Base-by-base conservation (phyloP, 1,139 yeast genomes). In the Saccharomyces hybrid region DNA sequence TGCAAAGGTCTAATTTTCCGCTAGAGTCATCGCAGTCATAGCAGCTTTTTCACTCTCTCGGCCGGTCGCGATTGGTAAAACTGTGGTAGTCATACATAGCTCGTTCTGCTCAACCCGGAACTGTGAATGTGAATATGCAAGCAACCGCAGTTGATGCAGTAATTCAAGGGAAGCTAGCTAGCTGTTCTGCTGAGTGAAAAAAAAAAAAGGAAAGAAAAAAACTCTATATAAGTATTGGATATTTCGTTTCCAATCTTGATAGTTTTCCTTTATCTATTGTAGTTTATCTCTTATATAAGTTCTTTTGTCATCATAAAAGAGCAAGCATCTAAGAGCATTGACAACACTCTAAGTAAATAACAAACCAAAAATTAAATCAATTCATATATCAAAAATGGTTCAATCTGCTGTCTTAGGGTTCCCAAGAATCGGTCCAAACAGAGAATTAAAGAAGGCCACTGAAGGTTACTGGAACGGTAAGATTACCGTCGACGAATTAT, bases 391-490 rank as follows among this genome's bases (percentile, higher is more conserved):
- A 53, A 76, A 53, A 71, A 90, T 91, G 97, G 97, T 91, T 76
- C 85, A 85, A 77, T 91, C 98, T 64, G 84, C 96, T 71, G 95
- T 91, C 69, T 84, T 91, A 79, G 99, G 99, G 76, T 91, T 91
- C 91, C 99, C 99, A 80, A 93, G 98, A 83, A 91, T 86, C 69
- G 95, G 99, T 73, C 95, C 96, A 68, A 90, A 90, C 81, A 93
- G 99, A 85, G 99, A 93, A 80, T 85, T 93, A 77, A 93, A 93
- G 81, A 93, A 93, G 80, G 88, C 88, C 76, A 93, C 99, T 66
- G 99, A 93, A 79, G 86, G 96, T 74, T 93, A 93, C 91, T 93
- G 99, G 99, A 76, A 82, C 67, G 97, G 97, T 72, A 91, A 91
- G 80, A 87, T 85, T 67, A 70, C 85, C 61, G 89, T 82, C 63